Conservation (phyloP, 2,329 filamentous ascomycete genomes). For the Diaporthe batatas region DNA sequence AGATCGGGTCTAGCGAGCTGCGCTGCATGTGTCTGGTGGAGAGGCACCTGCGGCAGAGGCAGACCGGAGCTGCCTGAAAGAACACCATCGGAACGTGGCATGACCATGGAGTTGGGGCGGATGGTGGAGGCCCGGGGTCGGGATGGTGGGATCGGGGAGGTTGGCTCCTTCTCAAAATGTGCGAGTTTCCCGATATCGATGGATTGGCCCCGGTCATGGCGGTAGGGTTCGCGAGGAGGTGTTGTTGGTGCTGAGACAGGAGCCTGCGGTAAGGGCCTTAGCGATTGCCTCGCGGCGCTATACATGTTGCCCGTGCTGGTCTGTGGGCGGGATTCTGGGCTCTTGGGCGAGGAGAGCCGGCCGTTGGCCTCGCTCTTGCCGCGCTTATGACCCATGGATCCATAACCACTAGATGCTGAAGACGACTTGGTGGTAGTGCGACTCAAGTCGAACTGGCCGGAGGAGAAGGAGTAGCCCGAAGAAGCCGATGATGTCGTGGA, state of each 20-base stretch:
- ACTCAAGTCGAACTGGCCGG: slow-evolving; percentile 67
- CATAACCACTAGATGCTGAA: slow-evolving; percentile 73
- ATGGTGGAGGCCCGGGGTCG: slow-evolving; percentile 53
- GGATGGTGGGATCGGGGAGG: slow-evolving; percentile 59
- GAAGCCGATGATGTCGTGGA: slow-evolving; percentile 81
- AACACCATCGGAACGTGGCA: slow-evolving; percentile 70
- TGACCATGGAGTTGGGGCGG: slow-evolving; percentile 72
- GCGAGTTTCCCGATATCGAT: slow-evolving; percentile 71
- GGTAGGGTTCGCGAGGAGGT: slow-evolving; percentile 46
- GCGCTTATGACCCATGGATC: slow-evolving; percentile 73
- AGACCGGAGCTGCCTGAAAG: slow-evolving; percentile 52
- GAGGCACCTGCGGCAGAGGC: slow-evolving; percentile 50
- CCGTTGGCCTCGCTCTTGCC: slow-evolving; percentile 77
- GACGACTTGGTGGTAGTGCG: slow-evolving; percentile 80
- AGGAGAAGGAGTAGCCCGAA: slow-evolving; percentile 73
- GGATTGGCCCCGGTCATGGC: slow-evolving; percentile 73
- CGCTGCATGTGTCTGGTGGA: slow-evolving; percentile 56
- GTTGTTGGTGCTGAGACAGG: slow-evolving; percentile 61
- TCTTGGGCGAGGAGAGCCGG: slow-evolving; percentile 64
- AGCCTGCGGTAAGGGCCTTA: slow-evolving; percentile 79
- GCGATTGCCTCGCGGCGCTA: slow-evolving; percentile 79
- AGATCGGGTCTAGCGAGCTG: slow-evolving; percentile 79
- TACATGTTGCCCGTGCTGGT: slow-evolving; percentile 73
- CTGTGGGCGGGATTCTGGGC: slow-evolving; percentile 52
- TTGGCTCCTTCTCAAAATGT: slow-evolving; percentile 58